phyloP scores from a whole-genome alignment of 768 basidiomycete species.

The Pleurotus platypus region DNA sequence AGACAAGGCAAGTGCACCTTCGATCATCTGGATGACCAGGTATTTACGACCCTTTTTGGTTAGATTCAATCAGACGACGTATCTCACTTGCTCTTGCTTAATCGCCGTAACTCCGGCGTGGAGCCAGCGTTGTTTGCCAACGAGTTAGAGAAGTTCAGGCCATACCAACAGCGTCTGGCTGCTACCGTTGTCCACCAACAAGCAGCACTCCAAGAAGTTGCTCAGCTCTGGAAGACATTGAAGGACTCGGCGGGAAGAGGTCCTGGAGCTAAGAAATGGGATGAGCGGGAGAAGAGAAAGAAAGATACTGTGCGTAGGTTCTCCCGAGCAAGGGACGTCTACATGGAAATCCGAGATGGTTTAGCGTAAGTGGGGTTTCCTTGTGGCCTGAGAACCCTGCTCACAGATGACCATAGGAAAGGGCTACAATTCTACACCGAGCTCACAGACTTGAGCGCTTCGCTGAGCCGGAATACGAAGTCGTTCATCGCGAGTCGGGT shows the following conservation, averaged over 20 bases:
- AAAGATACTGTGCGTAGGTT: conserved; percentile 73
- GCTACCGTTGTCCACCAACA: conserved; percentile 80
- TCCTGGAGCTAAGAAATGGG: conserved; percentile 74
- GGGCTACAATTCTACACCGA: conserved; percentile 89
- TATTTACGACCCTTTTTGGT: neutral
- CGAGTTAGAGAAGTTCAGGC: conserved; percentile 94
- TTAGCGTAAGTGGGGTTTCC: conserved; percentile 56
- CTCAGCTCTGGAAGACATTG: conserved; percentile 68
- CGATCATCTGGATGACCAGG: neutral
- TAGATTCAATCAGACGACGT: conserved; percentile 97
- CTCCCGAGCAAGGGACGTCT: conserved; percentile 73
- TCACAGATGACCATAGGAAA: conserved; percentile 47
- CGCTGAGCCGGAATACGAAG: conserved; percentile 55
- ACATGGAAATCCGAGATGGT: conserved; percentile 84
- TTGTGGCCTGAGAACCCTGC: conserved; percentile 1
- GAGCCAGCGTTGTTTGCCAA: conserved; percentile 88
- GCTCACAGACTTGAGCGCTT: conserved; percentile 57
- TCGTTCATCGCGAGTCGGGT: conserved; percentile 62
- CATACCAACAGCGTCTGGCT: conserved; percentile 80
- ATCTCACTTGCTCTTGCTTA: conserved; percentile 88
- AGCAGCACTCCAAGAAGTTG: conserved; percentile 68
- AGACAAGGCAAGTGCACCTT: conserved; percentile 65
- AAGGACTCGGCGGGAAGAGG: conserved; percentile 74
- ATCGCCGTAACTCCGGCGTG: conserved; percentile 77
- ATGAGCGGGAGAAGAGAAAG: conserved; percentile 76